Evolutionary conservation across 176 grass and related monocot species (phyloP), one percentile per base, ranked within the genome.

Genomic region (Aegilops speltoides): DNA sequence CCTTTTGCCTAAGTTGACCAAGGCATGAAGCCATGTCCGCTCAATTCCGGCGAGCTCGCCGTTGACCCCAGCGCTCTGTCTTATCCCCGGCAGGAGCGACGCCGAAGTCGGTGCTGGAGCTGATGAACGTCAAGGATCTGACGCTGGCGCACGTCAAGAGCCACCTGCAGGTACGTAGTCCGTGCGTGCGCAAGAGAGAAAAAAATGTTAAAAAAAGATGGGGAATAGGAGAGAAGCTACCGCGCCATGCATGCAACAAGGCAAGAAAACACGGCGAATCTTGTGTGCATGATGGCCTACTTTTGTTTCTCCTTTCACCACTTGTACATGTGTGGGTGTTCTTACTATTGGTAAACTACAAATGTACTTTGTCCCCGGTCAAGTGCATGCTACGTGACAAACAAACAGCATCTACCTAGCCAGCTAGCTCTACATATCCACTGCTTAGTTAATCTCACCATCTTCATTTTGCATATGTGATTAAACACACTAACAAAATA

Each of bases 121-220:
- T 99, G 87, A 99, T 99, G 97, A 99, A 99, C 89, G 94, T 99
- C 73, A 96, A 93, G 94, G 97, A 93, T 79, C 89, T 99, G 62
- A 99, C 93, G 28, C 88, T 99, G 46, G 97, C 97, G 19, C 97
- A 99, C 89, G 94, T 99, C 65, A 99, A 99, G 93, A 99, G 97
- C 83, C 97, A 98, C 84, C 96, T 98, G 13, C 96, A 98, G 96
- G 96, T 95, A 92, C 54, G 86, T 37, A 32, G 95, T 95, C 90
- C 64, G 86, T 29, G 31, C 10, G 29, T 12, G 72, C 14, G 41
- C 67, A 1, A 19, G 28, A 50, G 9, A 36, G 72, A 32, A 19
- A 5, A 28, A 78, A 6, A 26, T 6, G 15, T 52, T 31, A 41
- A n/a, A 22, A 75, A 64, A 16, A 17, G 8, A 64, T 7, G 6